These are phyloP conservation scores for Talaromyces sp. DNA, from an alignment of 2,329 filamentous ascomycete species.

Conservation along the genomic window DNA sequence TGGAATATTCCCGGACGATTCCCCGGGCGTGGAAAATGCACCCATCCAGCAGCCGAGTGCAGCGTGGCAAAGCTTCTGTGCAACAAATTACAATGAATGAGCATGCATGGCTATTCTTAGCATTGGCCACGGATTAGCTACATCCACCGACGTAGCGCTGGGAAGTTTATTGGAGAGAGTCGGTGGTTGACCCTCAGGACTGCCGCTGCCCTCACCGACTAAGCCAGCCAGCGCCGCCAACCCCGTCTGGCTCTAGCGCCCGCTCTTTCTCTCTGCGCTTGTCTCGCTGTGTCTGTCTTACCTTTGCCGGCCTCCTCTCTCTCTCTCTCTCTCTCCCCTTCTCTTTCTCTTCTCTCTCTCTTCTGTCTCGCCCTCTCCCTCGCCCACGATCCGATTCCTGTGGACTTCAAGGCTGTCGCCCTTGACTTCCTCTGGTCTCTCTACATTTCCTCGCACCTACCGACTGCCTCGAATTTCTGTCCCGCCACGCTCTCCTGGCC, in stretches of 20 bases:
- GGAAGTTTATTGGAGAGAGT: too few species aligned
- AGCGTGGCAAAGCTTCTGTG: too few species aligned
- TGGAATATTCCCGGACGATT: neutral
- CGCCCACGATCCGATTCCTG: neutral
- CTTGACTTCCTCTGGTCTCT: slow-evolving; percentile 2
- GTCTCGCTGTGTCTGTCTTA: too few species aligned
- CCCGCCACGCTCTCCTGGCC: neutral
- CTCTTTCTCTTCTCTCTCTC: neutral
- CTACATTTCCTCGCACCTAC: neutral
- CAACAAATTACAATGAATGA: too few species aligned
- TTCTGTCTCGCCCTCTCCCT: neutral
- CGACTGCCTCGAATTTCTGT: neutral
- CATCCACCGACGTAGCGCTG: too few species aligned
- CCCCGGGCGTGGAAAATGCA: neutral
- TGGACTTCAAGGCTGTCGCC: slow-evolving; percentile 4
- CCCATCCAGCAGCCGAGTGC: neutral
- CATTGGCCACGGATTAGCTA: too few species aligned
- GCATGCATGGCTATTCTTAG: neutral
- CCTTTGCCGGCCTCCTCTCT: neutral
- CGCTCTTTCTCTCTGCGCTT: neutral
- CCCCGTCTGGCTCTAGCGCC: neutral
- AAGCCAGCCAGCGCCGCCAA: neutral
- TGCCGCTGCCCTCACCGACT: neutral
- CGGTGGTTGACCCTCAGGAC: too few species aligned
- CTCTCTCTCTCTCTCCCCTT: neutral